A percentile compares a stretch with the other conserved stretches of the same genome.
phyloP scores from a whole-genome alignment of 768 basidiomycete species.

The Lactifluus echinatus region DNA sequence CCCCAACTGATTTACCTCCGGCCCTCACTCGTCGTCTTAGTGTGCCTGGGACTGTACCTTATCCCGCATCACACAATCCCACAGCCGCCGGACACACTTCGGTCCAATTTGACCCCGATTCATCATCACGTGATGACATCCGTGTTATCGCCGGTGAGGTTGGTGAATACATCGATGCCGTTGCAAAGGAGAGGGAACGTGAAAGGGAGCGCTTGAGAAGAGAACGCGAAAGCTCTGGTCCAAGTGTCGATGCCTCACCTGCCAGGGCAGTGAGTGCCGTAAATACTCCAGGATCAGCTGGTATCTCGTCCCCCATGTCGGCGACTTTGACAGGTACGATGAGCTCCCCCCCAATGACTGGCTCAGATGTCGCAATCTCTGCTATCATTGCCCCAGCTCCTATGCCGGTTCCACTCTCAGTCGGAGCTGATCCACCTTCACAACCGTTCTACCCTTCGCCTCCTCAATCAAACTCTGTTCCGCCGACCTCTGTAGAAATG shows the following conservation, averaged over 20 bases:
- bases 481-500: neutral
- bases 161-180: slow-evolving; percentile 62
- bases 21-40: slow-evolving; percentile 10
- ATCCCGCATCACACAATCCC: slow-evolving; percentile 5
- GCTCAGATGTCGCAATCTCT: slow-evolving; percentile 2
- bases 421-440: slow-evolving; percentile 19
- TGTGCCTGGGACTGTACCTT: neutral
- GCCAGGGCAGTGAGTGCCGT: slow-evolving; percentile 3
- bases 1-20: slow-evolving; percentile 12
- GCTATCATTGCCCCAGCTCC: slow-evolving; percentile 14
- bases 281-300: slow-evolving; percentile 14
- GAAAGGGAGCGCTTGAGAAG: slow-evolving; percentile 67
- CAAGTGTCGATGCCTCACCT: slow-evolving; percentile 12
- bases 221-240: slow-evolving; percentile 45
- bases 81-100: slow-evolving; percentile 37
- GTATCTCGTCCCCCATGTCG: slow-evolving; percentile 8
- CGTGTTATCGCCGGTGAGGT: slow-evolving; percentile 51
- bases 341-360: slow-evolving; percentile 5
- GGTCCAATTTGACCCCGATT: slow-evolving; percentile 37
- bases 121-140: slow-evolving; percentile 30
- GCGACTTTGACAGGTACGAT: slow-evolving; percentile 11
- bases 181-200: slow-evolving; percentile 66
- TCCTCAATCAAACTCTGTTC: slow-evolving; percentile 36
- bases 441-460: slow-evolving; percentile 55
- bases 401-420: slow-evolving; percentile 23